A percentile compares a stretch with the other conserved stretches of the same genome.
Evolutionary conservation across 441 rosid genomes (phyloP).

Genomic region (Hura crepitans): DNA sequence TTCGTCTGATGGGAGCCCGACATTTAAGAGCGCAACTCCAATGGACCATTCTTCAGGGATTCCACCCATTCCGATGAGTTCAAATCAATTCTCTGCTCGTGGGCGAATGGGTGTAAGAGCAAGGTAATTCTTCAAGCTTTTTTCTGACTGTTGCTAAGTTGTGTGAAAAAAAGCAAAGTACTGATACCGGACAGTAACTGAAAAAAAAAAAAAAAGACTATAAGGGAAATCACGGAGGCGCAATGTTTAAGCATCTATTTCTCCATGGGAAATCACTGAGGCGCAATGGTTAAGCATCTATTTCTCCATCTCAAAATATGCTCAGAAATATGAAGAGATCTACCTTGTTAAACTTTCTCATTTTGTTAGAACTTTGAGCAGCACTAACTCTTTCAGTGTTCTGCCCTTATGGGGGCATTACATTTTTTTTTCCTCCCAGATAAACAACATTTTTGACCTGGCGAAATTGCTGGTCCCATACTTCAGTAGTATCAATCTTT

Average conservation of each 20-base stretch:
- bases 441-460: neutral
- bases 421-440: neutral
- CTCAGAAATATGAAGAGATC: neutral
- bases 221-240: neutral
- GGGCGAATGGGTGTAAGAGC: constrained; percentile 69
- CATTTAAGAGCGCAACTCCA: constrained; percentile 36
- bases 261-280: too few species aligned
- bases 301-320: neutral
- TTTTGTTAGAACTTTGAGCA: neutral
- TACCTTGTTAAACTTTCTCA: neutral
- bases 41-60: constrained; percentile 57
- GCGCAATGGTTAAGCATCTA: neutral
- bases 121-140: constrained; percentile 38
- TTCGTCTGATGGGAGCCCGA: constrained; percentile 44
- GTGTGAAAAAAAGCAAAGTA: neutral
- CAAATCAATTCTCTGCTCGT: constrained; percentile 77
- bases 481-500: neutral
- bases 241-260: neutral
- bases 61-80: constrained; percentile 70
- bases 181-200: neutral
- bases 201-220: neutral
- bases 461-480: neutral
- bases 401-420: neutral
- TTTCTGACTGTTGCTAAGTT: neutral
- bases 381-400: neutral